Evolutionary conservation across 306 rosid species (phyloP).

Genomic region (Vicia sativa): DNA sequence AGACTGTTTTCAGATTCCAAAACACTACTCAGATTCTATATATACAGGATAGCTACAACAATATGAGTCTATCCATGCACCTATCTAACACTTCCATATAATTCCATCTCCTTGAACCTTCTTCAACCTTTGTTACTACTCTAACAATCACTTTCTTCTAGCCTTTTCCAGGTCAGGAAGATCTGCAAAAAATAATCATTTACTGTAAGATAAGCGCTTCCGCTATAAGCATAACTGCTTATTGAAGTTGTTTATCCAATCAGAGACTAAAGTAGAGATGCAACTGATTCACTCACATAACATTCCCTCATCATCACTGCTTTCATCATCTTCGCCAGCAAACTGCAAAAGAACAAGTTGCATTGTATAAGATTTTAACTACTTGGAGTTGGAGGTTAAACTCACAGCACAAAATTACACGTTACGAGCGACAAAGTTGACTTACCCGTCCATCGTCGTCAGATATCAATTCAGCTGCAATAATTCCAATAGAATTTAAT

Average conservation of each 20-base stretch:
- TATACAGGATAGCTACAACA: conserved; percentile 39
- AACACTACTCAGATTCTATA: conserved; percentile 35
- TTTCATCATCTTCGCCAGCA: conserved; percentile 64
- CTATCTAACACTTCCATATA: conserved; percentile 35
- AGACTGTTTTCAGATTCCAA: conserved; percentile 32
- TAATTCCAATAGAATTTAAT: conserved; percentile 34
- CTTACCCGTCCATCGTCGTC: conserved; percentile 63
- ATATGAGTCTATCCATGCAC: conserved; percentile 20
- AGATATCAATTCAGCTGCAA: conserved; percentile 70
- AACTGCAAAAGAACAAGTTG: conserved; percentile 50
- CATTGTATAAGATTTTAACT: conserved; percentile 30
- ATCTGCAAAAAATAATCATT: conserved; percentile 55
- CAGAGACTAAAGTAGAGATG: background rate
- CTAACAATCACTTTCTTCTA: conserved; percentile 48
- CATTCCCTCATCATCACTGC: conserved; percentile 91
- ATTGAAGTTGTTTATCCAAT: background rate
- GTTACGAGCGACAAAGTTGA: conserved; percentile 18
- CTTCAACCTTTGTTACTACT: conserved; percentile 20
- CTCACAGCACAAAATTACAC: conserved; percentile 24
- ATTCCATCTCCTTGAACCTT: conserved; percentile 35
- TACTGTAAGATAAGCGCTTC: background rate
- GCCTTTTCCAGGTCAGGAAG: conserved; percentile 96
- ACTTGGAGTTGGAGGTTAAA: conserved; percentile 26
- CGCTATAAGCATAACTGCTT: background rate
- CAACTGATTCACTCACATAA: conserved; percentile 64